Evolutionary conservation across 495 filamentous ascomycete genomes (phyloP).

Genomic region (Rhypophila decipiens): DNA sequence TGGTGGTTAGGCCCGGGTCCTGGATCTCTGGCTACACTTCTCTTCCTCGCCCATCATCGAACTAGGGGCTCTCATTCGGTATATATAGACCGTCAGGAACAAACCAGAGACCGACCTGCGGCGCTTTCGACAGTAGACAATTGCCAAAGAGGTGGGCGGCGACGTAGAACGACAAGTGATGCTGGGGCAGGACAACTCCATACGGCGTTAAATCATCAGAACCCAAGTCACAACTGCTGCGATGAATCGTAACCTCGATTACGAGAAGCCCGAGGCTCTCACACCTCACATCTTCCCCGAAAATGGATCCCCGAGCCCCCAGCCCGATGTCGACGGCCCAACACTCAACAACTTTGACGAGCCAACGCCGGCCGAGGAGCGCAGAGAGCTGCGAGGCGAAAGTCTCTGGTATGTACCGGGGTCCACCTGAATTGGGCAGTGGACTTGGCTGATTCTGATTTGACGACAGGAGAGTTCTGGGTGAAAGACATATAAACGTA

Average conservation of each 20-base stretch:
- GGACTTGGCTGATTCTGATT: background rate
- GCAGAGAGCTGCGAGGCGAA: slow-evolving; percentile 22
- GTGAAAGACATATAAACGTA: slow-evolving; percentile 34
- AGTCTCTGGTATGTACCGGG: slow-evolving; percentile 23
- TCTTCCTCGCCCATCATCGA: too few species aligned
- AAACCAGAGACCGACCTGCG: too few species aligned
- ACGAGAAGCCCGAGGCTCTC: slow-evolving; percentile 24
- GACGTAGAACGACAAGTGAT: too few species aligned
- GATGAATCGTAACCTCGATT: slow-evolving; percentile 18
- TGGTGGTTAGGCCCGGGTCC: too few species aligned
- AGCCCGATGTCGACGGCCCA: slow-evolving; percentile 21
- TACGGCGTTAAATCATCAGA: too few species aligned
- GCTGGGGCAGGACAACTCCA: too few species aligned
- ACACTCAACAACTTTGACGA: slow-evolving; percentile 25
- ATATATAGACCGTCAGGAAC: too few species aligned
- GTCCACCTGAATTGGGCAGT: background rate
- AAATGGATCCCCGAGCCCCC: slow-evolving; percentile 9
- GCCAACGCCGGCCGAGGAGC: slow-evolving; percentile 16
- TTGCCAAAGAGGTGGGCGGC: too few species aligned
- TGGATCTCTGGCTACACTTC: too few species aligned
- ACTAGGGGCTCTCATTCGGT: too few species aligned
- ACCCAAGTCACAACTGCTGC: background rate
- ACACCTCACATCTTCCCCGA: slow-evolving; percentile 8
- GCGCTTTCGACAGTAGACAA: too few species aligned
- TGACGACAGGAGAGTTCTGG: slow-evolving; percentile 24